A percentile compares a stretch with the other conserved stretches of the same genome.
Evolutionary conservation across 2,329 filamentous ascomycete genomes (phyloP).

Genomic region (Rugonectria rugulosa): DNA sequence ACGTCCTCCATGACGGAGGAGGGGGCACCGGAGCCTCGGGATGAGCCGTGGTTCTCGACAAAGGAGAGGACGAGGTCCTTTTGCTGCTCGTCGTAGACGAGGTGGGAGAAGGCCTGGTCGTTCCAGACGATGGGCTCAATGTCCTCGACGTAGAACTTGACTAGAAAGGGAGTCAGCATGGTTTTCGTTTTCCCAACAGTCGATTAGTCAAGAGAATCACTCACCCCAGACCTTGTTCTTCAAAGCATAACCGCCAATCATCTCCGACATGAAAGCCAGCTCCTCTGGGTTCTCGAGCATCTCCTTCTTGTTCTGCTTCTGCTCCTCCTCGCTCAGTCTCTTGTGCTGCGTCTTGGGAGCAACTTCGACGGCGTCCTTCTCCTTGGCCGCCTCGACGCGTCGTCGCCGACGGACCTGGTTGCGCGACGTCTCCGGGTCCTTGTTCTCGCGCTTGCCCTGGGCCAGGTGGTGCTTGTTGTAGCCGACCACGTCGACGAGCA

Average conservation of each 20-base stretch:
- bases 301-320: conserved; percentile 47
- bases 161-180: conserved; percentile 26
- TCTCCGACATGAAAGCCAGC: conserved; percentile 51
- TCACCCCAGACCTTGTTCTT: conserved; percentile 56
- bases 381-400: conserved; percentile 5
- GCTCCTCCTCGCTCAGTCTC: conserved; percentile 44
- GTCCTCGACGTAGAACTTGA: conserved; percentile 51
- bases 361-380: conserved; percentile 9
- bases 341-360: conserved; percentile 25
- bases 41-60: conserved; percentile 51
- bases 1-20: conserved; percentile 46
- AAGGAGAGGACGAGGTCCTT: conserved; percentile 58
- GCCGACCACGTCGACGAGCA: conserved; percentile 51
- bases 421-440: conserved; percentile 39
- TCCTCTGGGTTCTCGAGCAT: conserved; percentile 49
- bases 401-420: conserved; percentile 25
- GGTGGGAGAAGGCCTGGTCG: conserved; percentile 52
- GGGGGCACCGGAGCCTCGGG: conserved; percentile 27
- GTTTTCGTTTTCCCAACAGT: too few relatives aligned
- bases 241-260: conserved; percentile 53
- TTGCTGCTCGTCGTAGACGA: conserved; percentile 56
- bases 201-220: too few relatives aligned
- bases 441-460: conserved; percentile 46
- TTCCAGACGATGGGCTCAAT: conserved; percentile 54
- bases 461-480: conserved; percentile 52